A percentile compares a stretch with the other conserved stretches of the same genome.
phyloP scores from a whole-genome alignment of 257 asterid genomes.

The Haberlea rhodopensis region DNA sequence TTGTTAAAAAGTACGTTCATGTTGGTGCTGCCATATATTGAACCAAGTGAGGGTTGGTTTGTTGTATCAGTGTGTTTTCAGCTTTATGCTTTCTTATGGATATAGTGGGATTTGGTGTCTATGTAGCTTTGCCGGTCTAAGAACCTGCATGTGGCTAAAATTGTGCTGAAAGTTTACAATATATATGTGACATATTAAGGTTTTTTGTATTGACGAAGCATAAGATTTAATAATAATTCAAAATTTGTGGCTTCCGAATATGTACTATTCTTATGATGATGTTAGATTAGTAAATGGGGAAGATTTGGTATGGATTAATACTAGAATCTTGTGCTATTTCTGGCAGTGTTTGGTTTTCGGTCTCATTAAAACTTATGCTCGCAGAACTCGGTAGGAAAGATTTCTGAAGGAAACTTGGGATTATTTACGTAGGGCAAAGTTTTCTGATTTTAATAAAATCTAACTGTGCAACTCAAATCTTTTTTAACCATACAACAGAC shows the following conservation, averaged over 20 bases:
- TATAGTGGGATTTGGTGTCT: background rate
- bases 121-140: background rate
- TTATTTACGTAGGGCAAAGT: too few relatives aligned
- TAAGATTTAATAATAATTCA: background rate
- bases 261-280: constrained; percentile 3
- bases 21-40: constrained; percentile 20
- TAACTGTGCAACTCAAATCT: too few relatives aligned
- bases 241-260: background rate
- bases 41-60: constrained; percentile 1
- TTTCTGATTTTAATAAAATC: too few relatives aligned
- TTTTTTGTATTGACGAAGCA: constrained; percentile 4
- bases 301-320: constrained; percentile 7
- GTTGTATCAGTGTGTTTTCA: constrained; percentile 5
- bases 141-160: constrained; percentile 21
- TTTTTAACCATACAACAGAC: too few relatives aligned
- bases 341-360: constrained; percentile 8
- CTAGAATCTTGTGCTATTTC: constrained; percentile 11
- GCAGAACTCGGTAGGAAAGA: too few relatives aligned
- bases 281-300: background rate
- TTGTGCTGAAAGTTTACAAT: background rate
- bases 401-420: too few relatives aligned
- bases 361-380: background rate
- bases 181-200: background rate
- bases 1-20: constrained; percentile 8
- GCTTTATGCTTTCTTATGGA: constrained; percentile 15